phyloP scores from a whole-genome alignment of 352 stramenopile species.

The Phytophthora pluvialis region DNA sequence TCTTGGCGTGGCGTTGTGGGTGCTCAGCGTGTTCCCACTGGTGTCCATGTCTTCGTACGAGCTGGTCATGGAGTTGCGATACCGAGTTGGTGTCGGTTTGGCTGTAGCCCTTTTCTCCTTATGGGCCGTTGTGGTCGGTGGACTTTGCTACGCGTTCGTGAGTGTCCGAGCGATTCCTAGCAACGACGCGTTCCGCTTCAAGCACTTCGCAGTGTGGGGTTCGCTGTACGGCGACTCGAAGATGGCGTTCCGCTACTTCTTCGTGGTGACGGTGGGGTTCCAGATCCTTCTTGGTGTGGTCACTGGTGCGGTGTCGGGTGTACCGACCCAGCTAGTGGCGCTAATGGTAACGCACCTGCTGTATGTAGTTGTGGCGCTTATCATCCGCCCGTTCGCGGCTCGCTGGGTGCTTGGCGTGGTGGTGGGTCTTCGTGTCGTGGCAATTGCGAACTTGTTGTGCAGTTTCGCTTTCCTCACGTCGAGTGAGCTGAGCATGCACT shows the following conservation, averaged over 20 bases:
- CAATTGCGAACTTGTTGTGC: constrained; percentile 60
- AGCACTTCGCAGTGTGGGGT: constrained; percentile 59
- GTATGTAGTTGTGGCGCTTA: constrained; percentile 54
- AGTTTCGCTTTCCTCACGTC: constrained; percentile 63
- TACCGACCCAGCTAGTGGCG: constrained; percentile 57
- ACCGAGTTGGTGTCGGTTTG: constrained; percentile 47
- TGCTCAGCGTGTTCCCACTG: constrained; percentile 64
- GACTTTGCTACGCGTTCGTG: constrained; percentile 48
- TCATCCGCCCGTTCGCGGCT: constrained; percentile 60
- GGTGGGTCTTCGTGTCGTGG: constrained; percentile 45
- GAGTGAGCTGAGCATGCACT: constrained; percentile 45
- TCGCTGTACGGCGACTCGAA: constrained; percentile 66
- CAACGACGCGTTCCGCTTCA: constrained; percentile 51
- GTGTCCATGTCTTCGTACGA: constrained; percentile 64
- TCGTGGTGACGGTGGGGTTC: constrained; percentile 55
- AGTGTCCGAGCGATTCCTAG: constrained; percentile 46
- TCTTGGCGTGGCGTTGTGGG: constrained; percentile 56
- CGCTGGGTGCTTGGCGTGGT: constrained; percentile 43
- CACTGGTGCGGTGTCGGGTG: constrained; percentile 52
- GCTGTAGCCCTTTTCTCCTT: constrained; percentile 57
- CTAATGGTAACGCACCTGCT: constrained; percentile 59
- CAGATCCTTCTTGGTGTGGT: constrained; percentile 58
- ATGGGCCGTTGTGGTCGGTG: constrained; percentile 51
- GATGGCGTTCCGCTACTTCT: constrained; percentile 67
- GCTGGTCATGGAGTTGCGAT: constrained; percentile 68